Conservation (phyloP, 345 rosid species). For the Salix suchowensis region DNA sequence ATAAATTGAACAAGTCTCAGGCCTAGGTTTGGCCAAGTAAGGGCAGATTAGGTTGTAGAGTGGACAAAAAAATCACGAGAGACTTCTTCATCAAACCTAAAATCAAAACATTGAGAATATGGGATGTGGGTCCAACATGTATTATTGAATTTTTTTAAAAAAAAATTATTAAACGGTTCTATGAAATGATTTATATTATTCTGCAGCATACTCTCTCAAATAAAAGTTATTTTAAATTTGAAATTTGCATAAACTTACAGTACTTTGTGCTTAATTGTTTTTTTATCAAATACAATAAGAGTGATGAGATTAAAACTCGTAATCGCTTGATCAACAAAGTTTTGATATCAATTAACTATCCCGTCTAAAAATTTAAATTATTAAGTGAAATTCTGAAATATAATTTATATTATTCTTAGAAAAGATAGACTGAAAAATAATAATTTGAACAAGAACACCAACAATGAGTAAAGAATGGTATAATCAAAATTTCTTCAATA, state of each 20-base stretch:
- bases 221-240: too few relatives aligned
- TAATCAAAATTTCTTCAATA: background rate
- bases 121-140: background rate
- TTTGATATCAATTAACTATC: too few relatives aligned
- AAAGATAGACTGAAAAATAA: background rate
- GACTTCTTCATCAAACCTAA: background rate
- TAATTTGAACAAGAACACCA: background rate
- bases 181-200: too few relatives aligned
- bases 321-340: too few relatives aligned
- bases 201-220: too few relatives aligned
- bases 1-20: background rate
- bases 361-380: too few relatives aligned
- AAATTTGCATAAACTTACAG: too few relatives aligned
- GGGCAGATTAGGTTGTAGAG: too few relatives aligned
- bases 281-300: too few relatives aligned
- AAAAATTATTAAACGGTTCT: background rate
- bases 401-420: background rate
- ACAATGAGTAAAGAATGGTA: background rate
- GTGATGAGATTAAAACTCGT: too few relatives aligned
- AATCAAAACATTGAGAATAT: background rate
- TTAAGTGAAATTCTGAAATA: too few relatives aligned
- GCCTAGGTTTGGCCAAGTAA: background rate
- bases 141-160: background rate
- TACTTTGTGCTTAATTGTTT: too few relatives aligned
- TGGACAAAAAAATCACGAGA: background rate